Evolutionary conservation across 345 rosid species (phyloP).

Genomic region (Citrus maxima): DNA sequence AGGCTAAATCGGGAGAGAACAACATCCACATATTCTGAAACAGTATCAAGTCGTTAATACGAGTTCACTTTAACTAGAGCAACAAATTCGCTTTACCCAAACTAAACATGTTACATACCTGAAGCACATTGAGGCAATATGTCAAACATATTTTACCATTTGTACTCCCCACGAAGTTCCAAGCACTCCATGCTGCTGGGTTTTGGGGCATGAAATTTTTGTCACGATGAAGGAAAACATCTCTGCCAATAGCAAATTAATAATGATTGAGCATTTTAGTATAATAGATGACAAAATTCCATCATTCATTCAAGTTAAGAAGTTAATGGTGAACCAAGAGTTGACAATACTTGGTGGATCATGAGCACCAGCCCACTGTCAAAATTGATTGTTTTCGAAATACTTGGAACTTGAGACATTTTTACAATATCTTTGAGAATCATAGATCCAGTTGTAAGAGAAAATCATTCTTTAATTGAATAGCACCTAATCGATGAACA

Average conservation of each 20-base stretch:
- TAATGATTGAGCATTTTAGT: background rate
- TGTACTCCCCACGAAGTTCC: conserved; percentile 83
- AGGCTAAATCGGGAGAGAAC: background rate
- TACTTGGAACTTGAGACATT: background rate
- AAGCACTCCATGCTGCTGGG: conserved; percentile 56
- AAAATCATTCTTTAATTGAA: background rate
- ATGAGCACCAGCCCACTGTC: background rate
- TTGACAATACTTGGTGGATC: too few relatives aligned
- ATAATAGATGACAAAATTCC: background rate
- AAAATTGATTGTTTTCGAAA: background rate
- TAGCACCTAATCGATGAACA: background rate
- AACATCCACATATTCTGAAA: background rate
- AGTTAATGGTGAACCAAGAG: too few relatives aligned
- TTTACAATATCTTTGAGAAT: background rate
- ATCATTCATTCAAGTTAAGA: background rate
- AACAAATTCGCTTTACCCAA: background rate
- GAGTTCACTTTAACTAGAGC: background rate
- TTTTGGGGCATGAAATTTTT: conserved; percentile 72
- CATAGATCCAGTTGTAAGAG: too few relatives aligned
- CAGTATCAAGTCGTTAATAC: too few relatives aligned
- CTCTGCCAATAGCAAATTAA: conserved; percentile 44
- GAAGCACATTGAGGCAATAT: conserved; percentile 92
- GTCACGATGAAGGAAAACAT: conserved; percentile 75
- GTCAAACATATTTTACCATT: conserved; percentile 70
- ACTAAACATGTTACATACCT: conserved; percentile 43